Conservation (phyloP, 2,329 filamentous ascomycete species). For the Huntiella bhutanensis region DNA sequence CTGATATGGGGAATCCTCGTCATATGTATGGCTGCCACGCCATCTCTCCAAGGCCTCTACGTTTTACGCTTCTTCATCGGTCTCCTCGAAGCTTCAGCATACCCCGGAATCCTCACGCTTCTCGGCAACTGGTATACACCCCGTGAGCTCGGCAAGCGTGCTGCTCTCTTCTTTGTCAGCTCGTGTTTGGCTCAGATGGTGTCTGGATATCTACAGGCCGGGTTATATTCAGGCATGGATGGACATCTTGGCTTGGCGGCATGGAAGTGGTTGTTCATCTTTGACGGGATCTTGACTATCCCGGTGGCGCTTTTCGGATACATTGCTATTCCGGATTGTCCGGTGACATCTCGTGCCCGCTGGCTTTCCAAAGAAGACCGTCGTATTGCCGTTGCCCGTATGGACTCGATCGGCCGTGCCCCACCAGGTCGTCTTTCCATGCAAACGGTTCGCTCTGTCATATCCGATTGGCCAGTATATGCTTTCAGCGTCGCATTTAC, state of each 20-base stretch:
- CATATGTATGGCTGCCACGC: conserved; percentile 21
- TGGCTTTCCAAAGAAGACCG: conserved; percentile 17
- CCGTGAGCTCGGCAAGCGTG: conserved; percentile 23
- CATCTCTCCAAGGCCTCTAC: conserved; percentile 21
- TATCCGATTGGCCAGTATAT: conserved; percentile 17
- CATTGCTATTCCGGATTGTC: conserved; percentile 19
- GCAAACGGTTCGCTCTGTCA: conserved; percentile 16
- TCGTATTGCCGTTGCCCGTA: conserved; percentile 16
- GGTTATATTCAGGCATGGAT: conserved; percentile 22
- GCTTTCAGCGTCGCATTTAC: conserved; percentile 19
- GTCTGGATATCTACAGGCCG: conserved; percentile 25
- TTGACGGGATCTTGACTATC: conserved; percentile 22
- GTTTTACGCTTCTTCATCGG: conserved; percentile 27
- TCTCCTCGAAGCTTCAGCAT: conserved; percentile 21
- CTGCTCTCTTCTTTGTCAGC: conserved; percentile 23
- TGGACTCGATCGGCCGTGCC: conserved; percentile 17
- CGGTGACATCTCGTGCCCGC: conserved; percentile 15
- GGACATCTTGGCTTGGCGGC: conserved; percentile 20
- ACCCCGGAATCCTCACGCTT: conserved; percentile 21
- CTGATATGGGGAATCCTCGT: conserved; percentile 18
- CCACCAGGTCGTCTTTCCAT: conserved; percentile 18
- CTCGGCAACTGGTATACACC: conserved; percentile 27
- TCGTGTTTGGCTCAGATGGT: conserved; percentile 23
- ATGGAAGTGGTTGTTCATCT: conserved; percentile 29
- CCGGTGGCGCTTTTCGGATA: conserved; percentile 18